A percentile compares a stretch with the other conserved stretches of the same genome.
phyloP scores from a whole-genome alignment of 192 early-diverging fungal genomes.

The Gonapodya sp. region DNA sequence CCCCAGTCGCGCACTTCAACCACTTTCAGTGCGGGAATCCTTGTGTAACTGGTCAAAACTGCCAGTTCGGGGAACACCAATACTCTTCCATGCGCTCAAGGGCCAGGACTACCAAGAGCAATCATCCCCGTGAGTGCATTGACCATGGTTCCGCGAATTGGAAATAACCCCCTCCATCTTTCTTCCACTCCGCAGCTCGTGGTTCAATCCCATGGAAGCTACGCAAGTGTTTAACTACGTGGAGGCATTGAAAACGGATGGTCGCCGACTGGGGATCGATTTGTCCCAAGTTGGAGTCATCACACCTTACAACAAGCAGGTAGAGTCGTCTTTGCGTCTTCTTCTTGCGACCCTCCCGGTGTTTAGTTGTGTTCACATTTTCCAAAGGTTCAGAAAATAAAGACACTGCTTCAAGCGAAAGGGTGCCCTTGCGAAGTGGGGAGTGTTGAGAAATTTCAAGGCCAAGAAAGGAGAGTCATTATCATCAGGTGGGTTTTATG shows the following conservation, averaged over 20 bases:
- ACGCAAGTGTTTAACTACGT: constrained; percentile 9
- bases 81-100: constrained; percentile 19
- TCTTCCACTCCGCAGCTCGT: constrained; percentile 12
- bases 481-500: constrained; percentile 15
- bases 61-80: constrained; percentile 15
- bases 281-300: constrained; percentile 22
- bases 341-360: not conserved
- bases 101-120: constrained; percentile 21
- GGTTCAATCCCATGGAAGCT: constrained; percentile 22
- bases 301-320: constrained; percentile 23
- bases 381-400: constrained; percentile 21
- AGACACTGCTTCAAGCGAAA: constrained; percentile 14
- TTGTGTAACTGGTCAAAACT: constrained; percentile 1
- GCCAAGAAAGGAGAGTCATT: constrained; percentile 22
- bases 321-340: not conserved
- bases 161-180: not conserved
- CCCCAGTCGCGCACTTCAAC: not conserved
- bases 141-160: not conserved
- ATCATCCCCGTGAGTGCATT: not conserved
- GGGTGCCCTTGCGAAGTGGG: constrained; percentile 20
- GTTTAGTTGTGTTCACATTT: not conserved
- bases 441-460: constrained; percentile 31
- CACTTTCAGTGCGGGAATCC: not conserved
- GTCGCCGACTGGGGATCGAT: constrained; percentile 13
- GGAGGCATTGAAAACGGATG: constrained; percentile 6